Percentiles rank a stretch among this genome's conserved stretches.
Conservation (phyloP, 331 rosid species). For the Saraca asoca region DNA sequence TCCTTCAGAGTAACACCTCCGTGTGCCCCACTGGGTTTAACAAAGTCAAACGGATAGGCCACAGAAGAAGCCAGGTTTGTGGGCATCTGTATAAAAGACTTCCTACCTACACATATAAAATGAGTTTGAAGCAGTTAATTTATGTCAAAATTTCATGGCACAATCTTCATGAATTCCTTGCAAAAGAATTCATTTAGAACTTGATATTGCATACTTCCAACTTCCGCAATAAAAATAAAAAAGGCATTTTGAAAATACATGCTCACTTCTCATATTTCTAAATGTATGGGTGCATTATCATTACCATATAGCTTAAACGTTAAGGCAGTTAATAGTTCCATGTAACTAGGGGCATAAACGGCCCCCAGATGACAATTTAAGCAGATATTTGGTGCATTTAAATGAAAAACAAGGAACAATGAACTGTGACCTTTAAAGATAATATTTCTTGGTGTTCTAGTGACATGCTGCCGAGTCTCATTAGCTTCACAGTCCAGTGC, state of each 20-base stretch:
- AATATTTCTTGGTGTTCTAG: conserved; percentile 53
- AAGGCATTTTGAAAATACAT: neutral
- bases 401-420: conserved; percentile 10
- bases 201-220: neutral
- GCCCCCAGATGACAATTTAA: neutral
- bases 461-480: conserved; percentile 42
- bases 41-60: conserved; percentile 95
- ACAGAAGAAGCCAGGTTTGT: conserved; percentile 78
- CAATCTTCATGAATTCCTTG: neutral
- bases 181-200: neutral
- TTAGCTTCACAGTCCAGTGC: conserved; percentile 50
- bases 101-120: conserved; percentile 57
- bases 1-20: conserved; percentile 97
- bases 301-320: neutral
- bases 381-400: conserved; percentile 20
- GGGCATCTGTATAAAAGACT: conserved; percentile 72
- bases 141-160: no score
- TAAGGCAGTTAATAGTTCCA: neutral
- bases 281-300: neutral
- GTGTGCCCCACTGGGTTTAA: conserved; percentile 89
- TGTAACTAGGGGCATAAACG: no score
- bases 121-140: neutral
- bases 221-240: neutral
- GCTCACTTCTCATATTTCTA: conserved; percentile 13
- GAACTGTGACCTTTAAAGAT: conserved; percentile 70